phyloP scores from a whole-genome alignment of 768 basidiomycete genomes.

The Hydnum rufescens region DNA sequence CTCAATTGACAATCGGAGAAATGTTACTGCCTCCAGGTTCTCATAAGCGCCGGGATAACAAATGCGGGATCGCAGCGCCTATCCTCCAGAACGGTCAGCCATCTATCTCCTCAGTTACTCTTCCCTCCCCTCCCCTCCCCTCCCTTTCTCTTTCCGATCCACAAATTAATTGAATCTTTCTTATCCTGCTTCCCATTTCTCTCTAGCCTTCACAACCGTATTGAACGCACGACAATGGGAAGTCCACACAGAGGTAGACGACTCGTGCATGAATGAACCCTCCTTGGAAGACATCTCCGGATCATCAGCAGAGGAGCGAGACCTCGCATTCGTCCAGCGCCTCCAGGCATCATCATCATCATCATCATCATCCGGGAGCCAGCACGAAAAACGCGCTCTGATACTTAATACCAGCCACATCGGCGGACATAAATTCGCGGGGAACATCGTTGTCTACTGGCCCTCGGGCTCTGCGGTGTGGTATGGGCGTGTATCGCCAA shows the following conservation, averaged over 20 bases:
- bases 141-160: no score
- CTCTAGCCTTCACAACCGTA: slow-evolving; percentile 37
- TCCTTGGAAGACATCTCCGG: no score
- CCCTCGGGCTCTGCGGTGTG: slow-evolving; percentile 74
- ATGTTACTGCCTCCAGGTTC: slow-evolving; percentile 41
- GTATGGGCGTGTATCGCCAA: slow-evolving; percentile 86
- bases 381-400: slow-evolving; percentile 47
- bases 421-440: slow-evolving; percentile 85
- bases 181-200: no score
- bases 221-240: slow-evolving; percentile 54
- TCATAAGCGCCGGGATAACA: slow-evolving; percentile 81
- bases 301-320: slow-evolving; percentile 30
- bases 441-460: slow-evolving; percentile 76
- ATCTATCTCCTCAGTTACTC: no score
- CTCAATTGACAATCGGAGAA: neutral
- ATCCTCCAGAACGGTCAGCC: slow-evolving; percentile 53
- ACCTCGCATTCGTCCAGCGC: no score
- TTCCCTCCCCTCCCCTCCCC: no score
- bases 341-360: no score
- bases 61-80: slow-evolving; percentile 74
- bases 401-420: slow-evolving; percentile 78
- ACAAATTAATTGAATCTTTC: no score
- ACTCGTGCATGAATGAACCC: no score
- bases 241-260: slow-evolving; percentile 54
- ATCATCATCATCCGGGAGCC: no score